These are phyloP conservation scores for Brassica balearica DNA, from an alignment of 441 rosid species.

Conservation along the genomic window DNA sequence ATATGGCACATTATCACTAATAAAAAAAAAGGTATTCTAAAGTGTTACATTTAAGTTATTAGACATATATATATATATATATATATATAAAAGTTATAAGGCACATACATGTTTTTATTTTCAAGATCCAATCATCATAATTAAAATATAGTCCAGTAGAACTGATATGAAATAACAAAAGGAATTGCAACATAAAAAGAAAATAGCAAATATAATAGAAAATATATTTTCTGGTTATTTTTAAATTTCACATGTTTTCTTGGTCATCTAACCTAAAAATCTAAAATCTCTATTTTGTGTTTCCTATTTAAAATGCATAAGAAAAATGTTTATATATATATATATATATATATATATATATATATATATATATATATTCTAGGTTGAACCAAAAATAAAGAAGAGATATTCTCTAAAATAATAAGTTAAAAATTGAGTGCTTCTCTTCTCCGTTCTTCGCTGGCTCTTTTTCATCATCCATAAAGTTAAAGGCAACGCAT, in stretches of 20 bases:
- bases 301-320: constrained; percentile 1
- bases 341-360: constrained; percentile 15
- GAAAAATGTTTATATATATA: background rate
- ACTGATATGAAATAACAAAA: background rate
- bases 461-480: constrained; percentile 46
- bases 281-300: background rate
- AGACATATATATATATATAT: background rate
- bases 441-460: constrained; percentile 50
- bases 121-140: background rate
- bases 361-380: constrained; percentile 7
- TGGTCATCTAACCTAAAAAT: background rate
- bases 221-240: background rate
- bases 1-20: background rate
- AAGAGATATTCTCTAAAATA: constrained; percentile 27
- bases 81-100: background rate
- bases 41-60: constrained; percentile 1
- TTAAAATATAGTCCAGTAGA: background rate
- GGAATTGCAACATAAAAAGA: background rate
- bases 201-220: background rate
- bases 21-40: background rate
- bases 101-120: background rate
- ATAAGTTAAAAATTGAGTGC: constrained; percentile 36
- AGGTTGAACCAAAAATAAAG: background rate
- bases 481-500: constrained; percentile 69
- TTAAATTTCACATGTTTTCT: background rate